A percentile compares a stretch with the other conserved stretches of the same genome.
Evolutionary conservation across 768 basidiomycete genomes (phyloP).

Genomic region (Coprinopsis strossmayeri): DNA sequence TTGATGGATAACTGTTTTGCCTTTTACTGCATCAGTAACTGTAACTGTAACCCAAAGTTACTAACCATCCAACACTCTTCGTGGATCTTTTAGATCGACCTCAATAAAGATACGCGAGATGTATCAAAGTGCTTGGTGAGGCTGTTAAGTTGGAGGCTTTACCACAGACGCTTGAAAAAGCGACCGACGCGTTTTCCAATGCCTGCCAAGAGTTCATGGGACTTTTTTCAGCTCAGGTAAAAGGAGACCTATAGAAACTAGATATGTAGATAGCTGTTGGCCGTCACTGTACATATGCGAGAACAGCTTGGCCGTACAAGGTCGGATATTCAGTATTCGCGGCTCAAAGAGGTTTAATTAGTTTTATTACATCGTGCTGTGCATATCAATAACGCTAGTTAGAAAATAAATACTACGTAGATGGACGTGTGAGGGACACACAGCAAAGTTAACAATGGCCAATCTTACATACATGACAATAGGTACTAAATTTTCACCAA

Average conservation of each 20-base stretch:
- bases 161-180: neutral
- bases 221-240: neutral
- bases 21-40: neutral
- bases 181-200: neutral
- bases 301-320: neutral
- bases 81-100: neutral
- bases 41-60: neutral
- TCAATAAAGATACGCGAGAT: neutral
- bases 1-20: too few species aligned
- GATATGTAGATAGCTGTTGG: too few species aligned
- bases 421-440: neutral
- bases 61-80: neutral
- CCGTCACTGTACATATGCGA: too few species aligned
- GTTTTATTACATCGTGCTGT: neutral
- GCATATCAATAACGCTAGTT: neutral
- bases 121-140: neutral
- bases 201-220: neutral
- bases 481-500: neutral
- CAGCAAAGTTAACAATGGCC: neutral
- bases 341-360: too few species aligned
- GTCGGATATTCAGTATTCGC: too few species aligned
- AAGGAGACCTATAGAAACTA: too few species aligned
- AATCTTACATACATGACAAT: neutral
- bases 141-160: neutral
- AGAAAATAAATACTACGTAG: neutral